Percentiles rank a stretch among this genome's conserved stretches.
Conservation (phyloP, 2,329 filamentous ascomycete species). For the Aspergillus sp. region DNA sequence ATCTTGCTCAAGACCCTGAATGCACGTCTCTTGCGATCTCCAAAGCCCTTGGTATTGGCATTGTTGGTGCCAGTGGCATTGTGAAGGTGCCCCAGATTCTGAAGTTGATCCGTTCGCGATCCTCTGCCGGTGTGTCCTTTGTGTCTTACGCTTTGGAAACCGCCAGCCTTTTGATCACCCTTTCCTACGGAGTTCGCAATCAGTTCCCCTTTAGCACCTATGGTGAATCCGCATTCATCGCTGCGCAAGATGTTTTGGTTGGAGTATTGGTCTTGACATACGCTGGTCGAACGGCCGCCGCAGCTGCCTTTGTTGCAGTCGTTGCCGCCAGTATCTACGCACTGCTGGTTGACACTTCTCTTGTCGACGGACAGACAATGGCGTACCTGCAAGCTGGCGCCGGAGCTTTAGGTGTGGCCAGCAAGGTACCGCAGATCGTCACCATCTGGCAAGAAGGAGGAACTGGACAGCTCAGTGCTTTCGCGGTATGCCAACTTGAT, state of each 20-base stretch:
- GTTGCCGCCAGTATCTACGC: constrained; percentile 71
- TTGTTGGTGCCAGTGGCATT: constrained; percentile 85
- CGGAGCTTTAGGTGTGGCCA: constrained; percentile 79
- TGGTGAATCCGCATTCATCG: constrained; percentile 90
- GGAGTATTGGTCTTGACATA: constrained; percentile 85
- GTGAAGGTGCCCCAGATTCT: constrained; percentile 97
- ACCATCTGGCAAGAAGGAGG: constrained; percentile 83
- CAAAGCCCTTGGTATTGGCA: constrained; percentile 90
- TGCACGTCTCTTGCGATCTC: constrained; percentile 90
- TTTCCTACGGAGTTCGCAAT: constrained; percentile 90
- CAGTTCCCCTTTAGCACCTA: constrained; percentile 96
- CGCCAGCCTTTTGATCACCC: constrained; percentile 79
- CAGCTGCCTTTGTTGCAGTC: constrained; percentile 77
- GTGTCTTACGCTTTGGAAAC: constrained; percentile 93
- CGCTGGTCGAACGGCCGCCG: constrained; percentile 68
- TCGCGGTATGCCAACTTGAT: constrained; percentile 70
- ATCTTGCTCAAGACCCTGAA: constrained; percentile 69
- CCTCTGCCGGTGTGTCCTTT: constrained; percentile 83
- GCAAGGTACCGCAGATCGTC: constrained; percentile 91
- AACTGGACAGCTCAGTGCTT: constrained; percentile 94
- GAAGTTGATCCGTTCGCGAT: constrained; percentile 82
- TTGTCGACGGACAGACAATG: constrained; percentile 71
- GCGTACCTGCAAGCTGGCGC: constrained; percentile 81
- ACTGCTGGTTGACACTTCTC: constrained; percentile 66
- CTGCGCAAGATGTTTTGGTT: constrained; percentile 90